Evolutionary conservation across 176 grass and related monocot species (phyloP).

Genomic region (Cocos nucifera): DNA sequence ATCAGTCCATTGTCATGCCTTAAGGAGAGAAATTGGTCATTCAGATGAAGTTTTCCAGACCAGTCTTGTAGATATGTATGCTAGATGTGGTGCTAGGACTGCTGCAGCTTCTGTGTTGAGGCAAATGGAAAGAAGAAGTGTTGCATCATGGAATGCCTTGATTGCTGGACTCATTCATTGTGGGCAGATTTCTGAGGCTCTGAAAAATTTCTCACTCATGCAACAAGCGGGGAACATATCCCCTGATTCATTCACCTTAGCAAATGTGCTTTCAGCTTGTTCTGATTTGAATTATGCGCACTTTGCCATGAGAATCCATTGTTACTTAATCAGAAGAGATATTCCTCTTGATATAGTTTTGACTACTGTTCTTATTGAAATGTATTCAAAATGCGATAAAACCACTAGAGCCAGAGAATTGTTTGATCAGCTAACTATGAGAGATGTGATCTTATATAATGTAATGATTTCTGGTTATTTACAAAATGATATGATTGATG

Average conservation of each 20-base stretch:
- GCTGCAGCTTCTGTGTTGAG: slow-evolving; percentile 29
- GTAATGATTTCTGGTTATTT: slow-evolving; percentile 46
- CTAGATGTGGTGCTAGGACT: slow-evolving; percentile 33
- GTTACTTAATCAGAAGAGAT: slow-evolving; percentile 47
- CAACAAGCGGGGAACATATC: slow-evolving; percentile 28
- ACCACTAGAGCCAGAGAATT: slow-evolving; percentile 28
- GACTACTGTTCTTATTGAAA: slow-evolving; percentile 43
- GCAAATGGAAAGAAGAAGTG: slow-evolving; percentile 20
- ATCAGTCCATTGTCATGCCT: slow-evolving; percentile 40
- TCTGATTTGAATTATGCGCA: slow-evolving; percentile 24
- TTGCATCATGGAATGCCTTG: slow-evolving; percentile 49
- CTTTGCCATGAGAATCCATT: slow-evolving; percentile 38
- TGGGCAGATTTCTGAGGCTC: slow-evolving; percentile 19
- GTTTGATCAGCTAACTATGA: slow-evolving; percentile 35
- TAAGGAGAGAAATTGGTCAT: slow-evolving; percentile 38
- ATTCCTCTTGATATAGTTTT: slow-evolving; percentile 46
- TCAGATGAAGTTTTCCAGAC: slow-evolving; percentile 53
- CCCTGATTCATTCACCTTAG: slow-evolving; percentile 45
- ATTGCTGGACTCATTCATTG: slow-evolving; percentile 31
- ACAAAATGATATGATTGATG: slow-evolving; percentile 23
- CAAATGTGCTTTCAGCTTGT: slow-evolving; percentile 54
- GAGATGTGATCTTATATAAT: slow-evolving; percentile 48
- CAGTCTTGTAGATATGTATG: slow-evolving; percentile 37
- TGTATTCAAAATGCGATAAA: slow-evolving; percentile 39
- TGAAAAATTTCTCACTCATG: slow-evolving; percentile 41